phyloP scores from a whole-genome alignment of 176 grass and related monocot genomes.

The Poa pratensis region DNA sequence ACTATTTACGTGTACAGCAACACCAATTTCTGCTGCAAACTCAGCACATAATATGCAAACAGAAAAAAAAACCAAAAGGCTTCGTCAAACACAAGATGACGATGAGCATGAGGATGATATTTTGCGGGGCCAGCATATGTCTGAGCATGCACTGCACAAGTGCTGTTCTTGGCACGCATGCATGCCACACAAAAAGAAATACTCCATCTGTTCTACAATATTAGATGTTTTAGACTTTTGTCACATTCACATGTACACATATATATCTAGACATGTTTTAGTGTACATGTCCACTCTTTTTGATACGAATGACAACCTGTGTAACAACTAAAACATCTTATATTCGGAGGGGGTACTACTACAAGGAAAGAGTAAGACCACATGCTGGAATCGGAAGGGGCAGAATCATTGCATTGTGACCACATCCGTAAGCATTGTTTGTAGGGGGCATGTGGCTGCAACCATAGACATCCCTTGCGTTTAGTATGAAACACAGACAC shows the following conservation, averaged over 20 bases:
- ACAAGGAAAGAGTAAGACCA: slow-evolving; percentile 5
- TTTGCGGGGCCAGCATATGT: neutral
- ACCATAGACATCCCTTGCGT: neutral
- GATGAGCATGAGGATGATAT: neutral
- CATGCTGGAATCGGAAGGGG: slow-evolving; percentile 18
- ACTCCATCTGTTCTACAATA: too few species aligned
- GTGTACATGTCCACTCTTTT: too few species aligned
- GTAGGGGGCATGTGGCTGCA: neutral
- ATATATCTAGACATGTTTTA: too few species aligned
- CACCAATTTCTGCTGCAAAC: neutral
- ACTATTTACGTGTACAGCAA: neutral
- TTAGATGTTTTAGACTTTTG: too few species aligned
- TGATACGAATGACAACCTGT: too few species aligned
- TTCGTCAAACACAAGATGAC: neutral
- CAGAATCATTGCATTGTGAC: slow-evolving; percentile 15
- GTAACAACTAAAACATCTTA: too few species aligned
- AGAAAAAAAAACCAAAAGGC: neutral
- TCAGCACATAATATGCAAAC: neutral
- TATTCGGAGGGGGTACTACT: too few species aligned
- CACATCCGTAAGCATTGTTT: neutral
- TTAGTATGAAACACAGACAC: neutral
- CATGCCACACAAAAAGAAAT: neutral
- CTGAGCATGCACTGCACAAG: neutral
- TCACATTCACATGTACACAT: too few species aligned
- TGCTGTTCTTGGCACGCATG: neutral